Evolutionary conservation across 2,329 filamentous ascomycete genomes (phyloP), one percentile per base, ranked within the genome.

Genomic region (Stromatinia cepivora): DNA sequence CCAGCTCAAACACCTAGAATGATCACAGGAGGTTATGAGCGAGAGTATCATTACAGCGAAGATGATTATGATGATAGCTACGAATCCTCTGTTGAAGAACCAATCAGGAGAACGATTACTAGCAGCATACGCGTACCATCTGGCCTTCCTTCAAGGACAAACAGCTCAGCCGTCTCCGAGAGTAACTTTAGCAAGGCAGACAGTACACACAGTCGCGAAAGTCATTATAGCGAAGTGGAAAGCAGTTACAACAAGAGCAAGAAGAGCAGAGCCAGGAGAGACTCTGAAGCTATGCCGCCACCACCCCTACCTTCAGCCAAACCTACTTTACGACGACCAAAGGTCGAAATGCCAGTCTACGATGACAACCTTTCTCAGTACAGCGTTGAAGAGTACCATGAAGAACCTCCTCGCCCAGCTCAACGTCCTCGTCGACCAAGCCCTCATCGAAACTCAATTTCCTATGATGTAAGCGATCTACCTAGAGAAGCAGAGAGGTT

Each of bases 271-370:
- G 66, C 61, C 6, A 71, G 74, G 39, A 58, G 52, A 45, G 76
- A 78, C 54, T 70, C 69, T 39, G 45, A 71, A 13, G 70, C 72
- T 4, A 78, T 77, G 75, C 76, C 76, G 34, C 76, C 77, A 28
- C 76, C 76, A 53, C 69, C 52, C 62, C 58, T 57, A 20, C 48
- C 57, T 39, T 57, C 45, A n/a, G 25, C 45, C 5, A 68, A 68
- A 46, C 46, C 57, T 22, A 54, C n/a, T 28, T 5, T 61, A 39
- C 66, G 66, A 63, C 46, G 66, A 63, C 57, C 66, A 54, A 68
- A 34, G 11, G 48, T 63, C 31, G 36, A 63, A 6, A 15, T 46
- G 13, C 66, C 66, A 34, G 48, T 63, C 10, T 68, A 68, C n/a
- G 66, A 68, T 13, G 46, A 68, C 5, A 31, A 7, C 13, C 36